A percentile compares a stretch with the other conserved stretches of the same genome.
phyloP scores from a whole-genome alignment of 306 rosid genomes.

The Fagus sylvatica region DNA sequence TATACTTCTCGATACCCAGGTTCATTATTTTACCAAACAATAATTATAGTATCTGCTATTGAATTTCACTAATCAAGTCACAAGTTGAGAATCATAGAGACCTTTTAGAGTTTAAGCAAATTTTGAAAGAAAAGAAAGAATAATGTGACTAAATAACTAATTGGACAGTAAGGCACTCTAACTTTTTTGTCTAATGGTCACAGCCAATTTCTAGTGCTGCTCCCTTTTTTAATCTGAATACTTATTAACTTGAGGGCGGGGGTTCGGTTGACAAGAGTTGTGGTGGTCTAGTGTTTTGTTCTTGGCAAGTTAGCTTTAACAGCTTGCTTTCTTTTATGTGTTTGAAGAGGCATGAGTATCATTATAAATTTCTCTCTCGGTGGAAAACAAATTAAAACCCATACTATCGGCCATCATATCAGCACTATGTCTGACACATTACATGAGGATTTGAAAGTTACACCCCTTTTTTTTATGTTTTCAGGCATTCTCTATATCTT shows the following conservation, averaged over 20 bases:
- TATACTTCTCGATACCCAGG: constrained; percentile 92
- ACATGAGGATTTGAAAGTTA: not conserved
- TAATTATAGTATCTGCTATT: not conserved
- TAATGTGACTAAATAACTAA: not conserved
- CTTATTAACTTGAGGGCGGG: not conserved
- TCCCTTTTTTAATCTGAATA: not conserved
- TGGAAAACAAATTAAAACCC: not conserved
- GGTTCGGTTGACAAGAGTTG: not conserved
- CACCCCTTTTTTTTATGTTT: not conserved
- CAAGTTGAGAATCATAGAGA: not conserved
- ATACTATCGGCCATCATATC: not conserved
- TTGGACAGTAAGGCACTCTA: no score
- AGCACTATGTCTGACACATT: not conserved
- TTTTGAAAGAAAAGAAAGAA: not conserved
- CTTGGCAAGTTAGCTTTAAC: not conserved
- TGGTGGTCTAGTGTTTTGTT: not conserved
- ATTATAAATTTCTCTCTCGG: not conserved
- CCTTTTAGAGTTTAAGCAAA: not conserved
- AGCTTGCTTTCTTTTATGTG: not conserved
- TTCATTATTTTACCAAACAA: not conserved
- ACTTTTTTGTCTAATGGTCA: no score
- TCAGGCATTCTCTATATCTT: not conserved
- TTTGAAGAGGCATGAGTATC: not conserved
- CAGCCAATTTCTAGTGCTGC: no score
- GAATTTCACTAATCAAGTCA: not conserved